Evolutionary conservation across 139 green algal genomes (phyloP).

Genomic region (Haematococcus lacustris): DNA sequence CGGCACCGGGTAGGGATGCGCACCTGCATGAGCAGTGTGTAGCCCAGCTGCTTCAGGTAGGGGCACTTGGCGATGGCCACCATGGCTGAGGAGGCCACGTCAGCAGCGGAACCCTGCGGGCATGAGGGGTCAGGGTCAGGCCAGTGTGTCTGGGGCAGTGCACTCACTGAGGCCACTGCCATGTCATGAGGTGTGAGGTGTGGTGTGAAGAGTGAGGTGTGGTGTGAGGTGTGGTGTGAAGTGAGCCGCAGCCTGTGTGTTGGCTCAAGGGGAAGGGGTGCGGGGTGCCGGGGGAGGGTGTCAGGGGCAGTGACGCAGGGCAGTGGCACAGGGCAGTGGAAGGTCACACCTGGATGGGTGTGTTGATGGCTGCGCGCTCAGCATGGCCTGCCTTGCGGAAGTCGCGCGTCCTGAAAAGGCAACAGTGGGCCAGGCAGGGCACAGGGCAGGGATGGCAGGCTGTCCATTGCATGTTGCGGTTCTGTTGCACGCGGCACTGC

Average conservation of each 20-base stretch:
- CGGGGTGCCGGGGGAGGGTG: too few species aligned
- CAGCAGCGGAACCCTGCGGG: constrained; percentile 85
- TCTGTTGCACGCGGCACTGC: too few species aligned
- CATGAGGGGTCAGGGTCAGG: too few species aligned
- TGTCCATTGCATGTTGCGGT: too few species aligned
- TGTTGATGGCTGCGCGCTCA: constrained; percentile 94
- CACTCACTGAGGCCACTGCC: too few species aligned
- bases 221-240: too few species aligned
- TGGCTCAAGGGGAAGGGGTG: too few species aligned
- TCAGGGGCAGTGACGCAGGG: too few species aligned
- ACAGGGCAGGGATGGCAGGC: neutral
- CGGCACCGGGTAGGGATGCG: neutral
- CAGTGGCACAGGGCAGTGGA: neutral
- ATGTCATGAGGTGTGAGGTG: too few species aligned
- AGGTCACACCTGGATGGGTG: constrained; percentile 83
- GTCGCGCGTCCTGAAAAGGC: constrained; percentile 3
- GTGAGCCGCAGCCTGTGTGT: too few species aligned
- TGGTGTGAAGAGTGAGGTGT: too few species aligned
- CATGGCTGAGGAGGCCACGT: constrained; percentile 93
- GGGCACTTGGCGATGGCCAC: constrained; percentile 63
- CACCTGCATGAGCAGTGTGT: constrained; percentile 88
- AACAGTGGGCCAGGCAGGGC: neutral
- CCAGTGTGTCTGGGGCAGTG: too few species aligned
- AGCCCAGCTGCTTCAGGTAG: constrained; percentile 70
- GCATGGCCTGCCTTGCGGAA: constrained; percentile 18